Evolutionary conservation across 345 rosid species (phyloP).

Genomic region (Citrus reticulata): DNA sequence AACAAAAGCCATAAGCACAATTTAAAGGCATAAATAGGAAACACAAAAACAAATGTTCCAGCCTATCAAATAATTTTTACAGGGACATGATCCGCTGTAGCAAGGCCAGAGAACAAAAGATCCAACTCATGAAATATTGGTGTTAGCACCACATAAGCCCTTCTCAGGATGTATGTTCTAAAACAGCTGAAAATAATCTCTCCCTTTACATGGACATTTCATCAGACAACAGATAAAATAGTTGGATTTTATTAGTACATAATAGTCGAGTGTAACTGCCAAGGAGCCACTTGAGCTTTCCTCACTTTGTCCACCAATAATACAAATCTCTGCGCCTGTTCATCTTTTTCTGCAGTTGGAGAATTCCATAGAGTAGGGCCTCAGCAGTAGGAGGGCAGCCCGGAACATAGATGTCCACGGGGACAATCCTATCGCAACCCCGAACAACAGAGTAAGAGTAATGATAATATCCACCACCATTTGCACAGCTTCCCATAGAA

Average conservation of each 20-base stretch:
- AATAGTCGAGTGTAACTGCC: conserved; percentile 4
- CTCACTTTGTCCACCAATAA: conserved; percentile 88
- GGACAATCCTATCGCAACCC: conserved; percentile 97
- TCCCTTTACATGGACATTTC: conserved; percentile 19
- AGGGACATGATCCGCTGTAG: conserved; percentile 3
- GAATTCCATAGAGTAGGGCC: conserved; percentile 87
- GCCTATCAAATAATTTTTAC: not conserved
- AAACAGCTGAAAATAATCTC: not conserved
- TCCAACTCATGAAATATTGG: not conserved
- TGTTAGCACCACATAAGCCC: not conserved
- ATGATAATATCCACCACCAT: conserved; percentile 98
- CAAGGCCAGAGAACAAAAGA: conserved; percentile 3
- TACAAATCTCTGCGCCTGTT: conserved; percentile 96
- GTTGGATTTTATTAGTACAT: conserved; percentile 18
- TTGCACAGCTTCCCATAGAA: conserved; percentile 99
- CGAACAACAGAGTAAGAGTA: conserved; percentile 96
- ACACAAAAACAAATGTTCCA: not conserved
- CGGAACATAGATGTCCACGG: conserved; percentile 92
- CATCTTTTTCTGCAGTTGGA: conserved; percentile 98
- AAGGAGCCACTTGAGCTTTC: conserved; percentile 8
- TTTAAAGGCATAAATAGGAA: not conserved
- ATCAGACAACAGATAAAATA: conserved; percentile 3
- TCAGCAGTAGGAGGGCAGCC: conserved; percentile 99
- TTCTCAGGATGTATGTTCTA: not conserved
- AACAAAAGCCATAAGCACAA: not conserved